Conservation (phyloP, 225 moss, liverwort and hornwort genomes). For the Bryum argenteum region DNA sequence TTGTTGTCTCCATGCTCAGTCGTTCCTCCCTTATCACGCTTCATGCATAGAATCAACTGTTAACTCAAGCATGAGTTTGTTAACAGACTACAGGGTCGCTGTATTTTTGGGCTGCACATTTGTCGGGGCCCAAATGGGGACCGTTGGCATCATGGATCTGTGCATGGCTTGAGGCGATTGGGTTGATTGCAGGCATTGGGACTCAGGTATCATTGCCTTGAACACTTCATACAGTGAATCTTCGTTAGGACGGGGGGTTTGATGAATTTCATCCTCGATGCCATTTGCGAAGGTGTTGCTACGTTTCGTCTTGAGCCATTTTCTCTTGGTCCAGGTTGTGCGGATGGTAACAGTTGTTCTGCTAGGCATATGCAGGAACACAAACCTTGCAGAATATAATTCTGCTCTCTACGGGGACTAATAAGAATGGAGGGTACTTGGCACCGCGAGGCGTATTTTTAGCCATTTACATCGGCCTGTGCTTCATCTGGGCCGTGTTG, state of each 20-base stretch:
- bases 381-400: constrained; percentile 82
- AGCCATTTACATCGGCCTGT: constrained; percentile 70
- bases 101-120: constrained; percentile 94
- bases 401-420: constrained; percentile 70
- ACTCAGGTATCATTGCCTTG: constrained; percentile 69
- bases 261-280: background rate
- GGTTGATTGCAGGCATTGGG: constrained; percentile 85
- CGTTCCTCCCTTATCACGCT: background rate
- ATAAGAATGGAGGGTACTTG: constrained; percentile 78
- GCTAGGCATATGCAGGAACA: constrained; percentile 90
- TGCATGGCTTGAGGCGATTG: constrained; percentile 95
- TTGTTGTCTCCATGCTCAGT: constrained; percentile 1
- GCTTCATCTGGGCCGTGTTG: constrained; percentile 80
- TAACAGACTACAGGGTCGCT: constrained; percentile 89
- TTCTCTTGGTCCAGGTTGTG: background rate
- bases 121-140: constrained; percentile 87
- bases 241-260: constrained; percentile 2
- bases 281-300: background rate
- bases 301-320: constrained; percentile 16
- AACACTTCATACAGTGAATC: background rate
- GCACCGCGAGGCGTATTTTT: constrained; percentile 79
- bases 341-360: constrained; percentile 22
- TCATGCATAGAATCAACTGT: constrained; percentile 9
- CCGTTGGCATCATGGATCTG: constrained; percentile 92
- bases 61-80: constrained; percentile 14